A percentile compares a stretch with the other conserved stretches of the same genome.
Evolutionary conservation across 2,329 filamentous ascomycete genomes (phyloP).

Genomic region (Cladophialophora immunda): DNA sequence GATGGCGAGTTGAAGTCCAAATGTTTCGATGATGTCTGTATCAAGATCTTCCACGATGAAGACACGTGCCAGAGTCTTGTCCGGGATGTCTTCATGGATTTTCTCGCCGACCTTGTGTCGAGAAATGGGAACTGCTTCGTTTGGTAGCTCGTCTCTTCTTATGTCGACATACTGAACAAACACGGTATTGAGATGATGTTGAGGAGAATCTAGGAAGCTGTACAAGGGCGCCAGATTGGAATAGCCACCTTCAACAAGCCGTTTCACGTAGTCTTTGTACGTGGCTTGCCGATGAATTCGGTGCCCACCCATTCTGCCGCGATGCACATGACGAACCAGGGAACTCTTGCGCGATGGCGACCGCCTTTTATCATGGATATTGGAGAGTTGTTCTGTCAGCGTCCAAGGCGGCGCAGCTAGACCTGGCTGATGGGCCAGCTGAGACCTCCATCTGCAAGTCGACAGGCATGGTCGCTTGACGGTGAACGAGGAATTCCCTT

Average conservation of each 20-base stretch:
- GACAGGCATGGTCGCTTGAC: neutral
- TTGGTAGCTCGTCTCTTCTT: no score
- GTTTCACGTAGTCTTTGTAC: neutral
- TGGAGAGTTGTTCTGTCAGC: neutral
- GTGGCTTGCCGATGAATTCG: neutral
- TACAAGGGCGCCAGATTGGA: neutral
- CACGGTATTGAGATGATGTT: no score
- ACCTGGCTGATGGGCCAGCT: neutral
- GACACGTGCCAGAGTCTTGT: no score
- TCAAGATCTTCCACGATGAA: no score
- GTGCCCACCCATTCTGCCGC: neutral
- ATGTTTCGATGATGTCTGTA: no score
- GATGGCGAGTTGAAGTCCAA: no score
- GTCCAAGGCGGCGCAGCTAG: neutral
- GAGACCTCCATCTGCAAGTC: neutral
- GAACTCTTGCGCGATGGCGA: neutral
- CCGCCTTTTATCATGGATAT: neutral
- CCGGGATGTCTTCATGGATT: no score
- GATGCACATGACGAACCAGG: neutral
- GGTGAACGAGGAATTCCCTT: neutral
- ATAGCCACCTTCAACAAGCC: neutral
- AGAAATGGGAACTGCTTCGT: no score
- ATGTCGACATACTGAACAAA: no score
- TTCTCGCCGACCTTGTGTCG: no score
- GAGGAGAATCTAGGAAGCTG: no score